These are phyloP conservation scores for Epichloe sylvatica DNA, from an alignment of 2,329 filamentous ascomycete genomes.

Conservation along the genomic window DNA sequence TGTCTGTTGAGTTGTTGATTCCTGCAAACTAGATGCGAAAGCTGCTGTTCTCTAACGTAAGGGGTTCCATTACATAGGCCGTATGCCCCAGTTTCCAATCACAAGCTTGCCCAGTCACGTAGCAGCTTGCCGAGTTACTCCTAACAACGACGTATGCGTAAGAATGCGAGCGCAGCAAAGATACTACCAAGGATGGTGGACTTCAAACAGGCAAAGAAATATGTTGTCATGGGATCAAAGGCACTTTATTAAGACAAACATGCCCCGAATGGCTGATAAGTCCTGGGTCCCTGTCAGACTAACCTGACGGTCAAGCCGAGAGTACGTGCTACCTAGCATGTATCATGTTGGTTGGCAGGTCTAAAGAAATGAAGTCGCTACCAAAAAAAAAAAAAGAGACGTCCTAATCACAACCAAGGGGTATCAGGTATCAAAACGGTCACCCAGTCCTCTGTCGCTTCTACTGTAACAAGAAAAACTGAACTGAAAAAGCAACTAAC, in stretches of 20 bases:
- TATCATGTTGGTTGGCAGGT: no score
- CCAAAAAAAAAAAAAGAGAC: not conserved
- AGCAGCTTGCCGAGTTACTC: not conserved
- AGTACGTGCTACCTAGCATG: no score
- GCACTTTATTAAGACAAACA: not conserved
- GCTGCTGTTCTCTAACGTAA: no score
- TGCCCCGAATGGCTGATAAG: not conserved
- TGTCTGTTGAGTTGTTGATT: no score
- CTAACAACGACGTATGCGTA: no score
- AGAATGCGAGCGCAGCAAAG: not conserved
- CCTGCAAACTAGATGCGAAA: no score
- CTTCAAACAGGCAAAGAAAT: not conserved
- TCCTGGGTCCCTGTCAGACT: no score
- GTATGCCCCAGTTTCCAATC: no score
- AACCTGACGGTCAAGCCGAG: no score
- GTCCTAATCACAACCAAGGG: not conserved
- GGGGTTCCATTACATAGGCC: no score
- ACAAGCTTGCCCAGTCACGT: no score
- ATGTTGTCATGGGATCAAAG: constrained; percentile 1
- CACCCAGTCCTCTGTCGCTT: not conserved
- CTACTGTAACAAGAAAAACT: not conserved
- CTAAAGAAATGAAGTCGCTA: not conserved
- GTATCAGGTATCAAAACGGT: not conserved
- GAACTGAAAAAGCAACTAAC: not conserved
- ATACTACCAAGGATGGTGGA: no score